Base-by-base conservation (phyloP, 306 rosid genomes). In the Vachellia pachyceras region DNA sequence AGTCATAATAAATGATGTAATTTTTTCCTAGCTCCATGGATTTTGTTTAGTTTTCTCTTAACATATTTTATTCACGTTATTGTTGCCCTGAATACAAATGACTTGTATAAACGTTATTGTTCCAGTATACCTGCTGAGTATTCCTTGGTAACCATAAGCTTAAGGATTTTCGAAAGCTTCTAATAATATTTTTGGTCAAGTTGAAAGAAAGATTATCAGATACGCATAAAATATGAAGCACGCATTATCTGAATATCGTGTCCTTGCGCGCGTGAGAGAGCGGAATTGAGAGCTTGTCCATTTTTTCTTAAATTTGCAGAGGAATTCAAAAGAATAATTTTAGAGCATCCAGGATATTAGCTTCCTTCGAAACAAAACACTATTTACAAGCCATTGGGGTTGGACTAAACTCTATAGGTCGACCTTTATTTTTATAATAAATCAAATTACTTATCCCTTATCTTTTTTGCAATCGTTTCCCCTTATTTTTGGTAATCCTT, bases 291-390 rank as follows among this genome's bases (percentile, higher is more conserved):
- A 10, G 36, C 5, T 23, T 58, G 65, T 23, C 65, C 10, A 58
- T 20, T 58, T 58, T 58, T 58, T 23, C 65, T 58, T 58, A 4
- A 58, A 22, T 10, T 58, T 23, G 10, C 65, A 58, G 2, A 23
- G 23, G 55, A 13, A 49, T 49, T 49, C n/a, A 49, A 49, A 49
- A 49, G 29, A 58, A 23, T 22, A 57, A 3, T 58, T 58, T 58
- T 11, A 58, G 14, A 23, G 65, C 65, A 23, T 11, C 65, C 64
- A 57, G 4, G 3, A 6, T 29, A 29, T 49, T 4, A 5, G 18
- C 61, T 55, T 10, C 64, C 60, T n/a, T n/a, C n/a, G n/a, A n/a
- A n/a, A n/a, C 86, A 52, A 20, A n/a, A 15, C n/a, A 55, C 25
- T 55, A n/a, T 55, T 55, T 52, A 17, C 61, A 10, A 22, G 33